Evolutionary conservation across 805 yeast genomes (phyloP), one percentile per base, ranked within the genome.

Genomic region (Candida tibetensis): DNA sequence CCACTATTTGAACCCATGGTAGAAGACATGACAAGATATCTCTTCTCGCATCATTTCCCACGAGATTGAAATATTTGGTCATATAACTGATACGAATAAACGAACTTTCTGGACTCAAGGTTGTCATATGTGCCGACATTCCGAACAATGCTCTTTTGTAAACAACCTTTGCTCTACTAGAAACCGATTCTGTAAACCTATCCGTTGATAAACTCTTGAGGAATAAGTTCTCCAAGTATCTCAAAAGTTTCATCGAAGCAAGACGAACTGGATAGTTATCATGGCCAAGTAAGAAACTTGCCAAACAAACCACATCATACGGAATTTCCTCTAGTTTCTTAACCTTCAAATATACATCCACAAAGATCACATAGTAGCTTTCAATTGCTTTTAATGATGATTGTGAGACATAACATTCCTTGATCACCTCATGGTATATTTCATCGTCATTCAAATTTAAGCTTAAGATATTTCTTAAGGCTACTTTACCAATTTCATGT

Each of bases 1-100:
- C 85, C 30, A 90, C 81, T 2, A 82, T 77, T 52, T 85, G 93
- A n/a, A 90, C 78, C 97, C 98, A 93, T 1, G 99, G 97, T 7
- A 87, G 66, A 35, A 93, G 59, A 17, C 90, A 81, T 0, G 93
- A 80, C 39, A 91, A 63, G 9, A 91, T 73, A 56, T 90, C 96
- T 41, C 86, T 77, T 52, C 93, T 73, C 1, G 85, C 74, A 17
- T 74, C 73, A 35, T 64, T 65, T 36, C 82, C 82, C 31, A 74
- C 72, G 17, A 57, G 42, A 52, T 81, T 79, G 61, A 85, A 81
- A 49, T 79, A 72, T 72, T 77, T 69, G 3, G 93, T 77, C 60
- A 85, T 60, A 59, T 85, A 79, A 45, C 95, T 81, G 51, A 91
- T 75, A 57, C 86, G 67, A 42, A 69, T 65, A 53, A 71, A 71